Evolutionary conservation across 2,329 filamentous ascomycete genomes (phyloP).

Genomic region (Colletotrichum tabaci): DNA sequence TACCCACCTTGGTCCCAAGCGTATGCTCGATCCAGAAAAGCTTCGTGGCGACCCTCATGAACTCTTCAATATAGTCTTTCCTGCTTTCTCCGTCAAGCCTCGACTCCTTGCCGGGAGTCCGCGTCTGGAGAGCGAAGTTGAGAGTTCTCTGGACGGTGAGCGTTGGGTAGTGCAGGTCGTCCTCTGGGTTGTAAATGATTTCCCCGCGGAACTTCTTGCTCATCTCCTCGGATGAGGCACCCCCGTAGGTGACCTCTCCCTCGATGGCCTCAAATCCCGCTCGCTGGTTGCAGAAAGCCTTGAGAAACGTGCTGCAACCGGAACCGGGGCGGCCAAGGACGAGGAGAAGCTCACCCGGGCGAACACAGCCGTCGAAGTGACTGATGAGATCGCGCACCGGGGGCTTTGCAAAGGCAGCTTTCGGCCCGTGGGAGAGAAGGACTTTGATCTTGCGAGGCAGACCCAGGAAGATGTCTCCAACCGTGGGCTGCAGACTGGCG

Average conservation of each 20-base stretch:
- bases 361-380: constrained; percentile 70
- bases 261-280: constrained; percentile 74
- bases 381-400: constrained; percentile 57
- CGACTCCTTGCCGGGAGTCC: constrained; percentile 66
- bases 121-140: constrained; percentile 76
- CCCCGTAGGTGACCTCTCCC: constrained; percentile 77
- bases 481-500: constrained; percentile 65
- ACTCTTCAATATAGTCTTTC: constrained; percentile 67
- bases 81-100: constrained; percentile 72
- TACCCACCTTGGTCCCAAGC: constrained; percentile 76
- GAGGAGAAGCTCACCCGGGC: constrained; percentile 70
- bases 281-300: constrained; percentile 79
- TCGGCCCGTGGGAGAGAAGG: constrained; percentile 48
- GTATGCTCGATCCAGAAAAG: constrained; percentile 81
- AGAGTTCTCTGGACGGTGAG: constrained; percentile 78
- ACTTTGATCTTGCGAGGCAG: constrained; percentile 47
- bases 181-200: constrained; percentile 79
- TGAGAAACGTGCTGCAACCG: constrained; percentile 71
- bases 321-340: constrained; percentile 71
- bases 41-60: constrained; percentile 75
- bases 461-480: constrained; percentile 54
- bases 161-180: constrained; percentile 78
- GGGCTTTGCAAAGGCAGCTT: constrained; percentile 54
- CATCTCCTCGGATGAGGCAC: constrained; percentile 61
- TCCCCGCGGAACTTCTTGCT: constrained; percentile 70